Conservation (phyloP, 306 rosid genomes). For the Begonia fuchsioides region DNA sequence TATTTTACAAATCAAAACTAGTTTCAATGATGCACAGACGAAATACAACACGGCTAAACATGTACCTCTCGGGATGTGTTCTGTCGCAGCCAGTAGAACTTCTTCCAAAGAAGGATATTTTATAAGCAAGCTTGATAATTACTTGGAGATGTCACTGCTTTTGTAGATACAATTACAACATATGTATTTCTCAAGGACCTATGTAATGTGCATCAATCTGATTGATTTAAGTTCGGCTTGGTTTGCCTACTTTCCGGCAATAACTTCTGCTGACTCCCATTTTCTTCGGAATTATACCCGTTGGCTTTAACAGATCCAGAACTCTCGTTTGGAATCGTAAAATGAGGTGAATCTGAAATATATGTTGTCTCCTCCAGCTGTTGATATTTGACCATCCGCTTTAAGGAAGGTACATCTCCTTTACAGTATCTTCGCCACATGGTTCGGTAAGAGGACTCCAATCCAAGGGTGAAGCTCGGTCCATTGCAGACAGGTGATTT, state of each 20-base stretch:
- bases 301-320: constrained; percentile 42
- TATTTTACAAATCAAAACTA: neutral
- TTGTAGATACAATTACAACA: neutral
- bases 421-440: constrained; percentile 86
- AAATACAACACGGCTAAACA: neutral
- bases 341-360: constrained; percentile 13
- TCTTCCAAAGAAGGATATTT: neutral
- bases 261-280: constrained; percentile 35
- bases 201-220: neutral
- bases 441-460: constrained; percentile 55
- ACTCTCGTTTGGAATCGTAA: constrained; percentile 21
- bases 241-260: constrained; percentile 19
- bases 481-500: constrained; percentile 86
- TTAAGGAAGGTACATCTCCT: constrained; percentile 81
- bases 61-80: too few species aligned
- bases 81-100: neutral
- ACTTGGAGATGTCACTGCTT: neutral
- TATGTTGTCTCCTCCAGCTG: constrained; percentile 17
- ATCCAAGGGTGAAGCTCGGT: constrained; percentile 42
- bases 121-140: neutral
- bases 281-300: constrained; percentile 52
- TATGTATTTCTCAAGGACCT: neutral
- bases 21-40: neutral
- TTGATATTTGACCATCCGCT: constrained; percentile 31
- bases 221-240: constrained; percentile 18